Evolutionary conservation across 176 grass and related monocot species (phyloP).

Genomic region (Hyparrhenia diplandra): DNA sequence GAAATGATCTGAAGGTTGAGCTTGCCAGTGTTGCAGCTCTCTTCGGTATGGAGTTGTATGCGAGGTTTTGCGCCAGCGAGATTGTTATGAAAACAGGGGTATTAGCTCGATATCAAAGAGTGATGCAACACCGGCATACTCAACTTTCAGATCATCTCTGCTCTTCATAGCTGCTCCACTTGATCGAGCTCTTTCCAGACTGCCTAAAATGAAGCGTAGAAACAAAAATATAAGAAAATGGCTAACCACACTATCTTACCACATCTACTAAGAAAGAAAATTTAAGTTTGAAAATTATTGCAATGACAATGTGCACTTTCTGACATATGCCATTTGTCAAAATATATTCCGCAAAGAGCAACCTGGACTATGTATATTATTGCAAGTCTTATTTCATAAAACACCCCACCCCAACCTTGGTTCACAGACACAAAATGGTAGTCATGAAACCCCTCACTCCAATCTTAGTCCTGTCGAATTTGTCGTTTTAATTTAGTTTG

Average conservation of each 20-base stretch:
- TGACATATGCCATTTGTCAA: not conserved
- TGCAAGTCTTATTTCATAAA: not conserved
- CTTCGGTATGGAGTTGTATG: constrained; percentile 70
- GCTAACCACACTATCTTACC: not conserved
- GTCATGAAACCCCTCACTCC: not conserved
- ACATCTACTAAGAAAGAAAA: not conserved
- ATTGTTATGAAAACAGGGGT: too few species aligned
- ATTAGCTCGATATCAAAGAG: too few species aligned
- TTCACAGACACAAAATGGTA: too few species aligned
- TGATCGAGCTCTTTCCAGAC: too few species aligned
- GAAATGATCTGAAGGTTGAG: constrained; percentile 67
- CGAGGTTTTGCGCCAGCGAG: constrained; percentile 54
- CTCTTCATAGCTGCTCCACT: too few species aligned
- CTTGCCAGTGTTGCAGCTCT: constrained; percentile 55
- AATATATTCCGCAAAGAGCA: not conserved
- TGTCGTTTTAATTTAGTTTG: not conserved
- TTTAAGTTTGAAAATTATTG: not conserved
- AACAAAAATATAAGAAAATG: too few species aligned
- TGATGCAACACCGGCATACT: too few species aligned
- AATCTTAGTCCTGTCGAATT: not conserved
- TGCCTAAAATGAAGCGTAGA: not conserved
- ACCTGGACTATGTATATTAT: not conserved
- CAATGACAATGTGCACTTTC: not conserved
- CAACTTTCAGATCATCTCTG: too few species aligned
- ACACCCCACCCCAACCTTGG: too few species aligned